Conservation (phyloP, 208 protist species). For the Phytomonas francai region DNA sequence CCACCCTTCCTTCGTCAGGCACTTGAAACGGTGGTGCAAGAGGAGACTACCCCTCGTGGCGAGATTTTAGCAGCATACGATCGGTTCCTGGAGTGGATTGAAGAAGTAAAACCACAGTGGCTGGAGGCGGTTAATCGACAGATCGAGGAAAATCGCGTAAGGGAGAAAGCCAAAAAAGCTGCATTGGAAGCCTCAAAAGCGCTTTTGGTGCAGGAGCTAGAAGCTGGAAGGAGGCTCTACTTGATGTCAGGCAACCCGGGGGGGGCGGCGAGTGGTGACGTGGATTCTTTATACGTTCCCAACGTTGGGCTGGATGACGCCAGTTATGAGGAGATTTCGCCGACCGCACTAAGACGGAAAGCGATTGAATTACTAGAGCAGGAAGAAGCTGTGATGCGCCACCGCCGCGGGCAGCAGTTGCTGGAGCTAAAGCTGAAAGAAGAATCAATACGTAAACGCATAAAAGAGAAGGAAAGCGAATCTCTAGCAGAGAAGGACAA, state of each 20-base stretch:
- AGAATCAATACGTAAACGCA: slow-evolving; percentile 20
- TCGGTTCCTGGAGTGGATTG: slow-evolving; percentile 51
- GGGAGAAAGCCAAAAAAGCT: slow-evolving; percentile 26
- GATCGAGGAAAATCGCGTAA: slow-evolving; percentile 19
- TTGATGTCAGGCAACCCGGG: background rate
- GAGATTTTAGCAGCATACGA: slow-evolving; percentile 25
- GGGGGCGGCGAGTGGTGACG: background rate
- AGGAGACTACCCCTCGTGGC: slow-evolving; percentile 26
- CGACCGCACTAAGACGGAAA: slow-evolving; percentile 38
- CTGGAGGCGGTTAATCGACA: slow-evolving; percentile 29
- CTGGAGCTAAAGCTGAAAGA: slow-evolving; percentile 27
- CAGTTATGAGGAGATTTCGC: slow-evolving; percentile 8
- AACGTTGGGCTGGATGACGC: slow-evolving; percentile 10
- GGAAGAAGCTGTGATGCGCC: slow-evolving; percentile 42
- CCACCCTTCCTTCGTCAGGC: slow-evolving; percentile 27
- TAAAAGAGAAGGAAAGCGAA: slow-evolving; percentile 48
- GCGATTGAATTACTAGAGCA: slow-evolving; percentile 70
- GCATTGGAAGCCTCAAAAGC: slow-evolving; percentile 53
- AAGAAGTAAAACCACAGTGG: slow-evolving; percentile 47
- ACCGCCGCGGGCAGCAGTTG: slow-evolving; percentile 27
- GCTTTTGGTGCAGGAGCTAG: slow-evolving; percentile 47
- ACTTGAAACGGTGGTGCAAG: slow-evolving; percentile 14
- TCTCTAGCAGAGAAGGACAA: slow-evolving; percentile 23
- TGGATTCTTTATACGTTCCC: background rate
- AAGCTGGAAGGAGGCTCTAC: slow-evolving; percentile 17